Conservation (phyloP, 305 asterid genomes). For the Fraxinus ornus region DNA sequence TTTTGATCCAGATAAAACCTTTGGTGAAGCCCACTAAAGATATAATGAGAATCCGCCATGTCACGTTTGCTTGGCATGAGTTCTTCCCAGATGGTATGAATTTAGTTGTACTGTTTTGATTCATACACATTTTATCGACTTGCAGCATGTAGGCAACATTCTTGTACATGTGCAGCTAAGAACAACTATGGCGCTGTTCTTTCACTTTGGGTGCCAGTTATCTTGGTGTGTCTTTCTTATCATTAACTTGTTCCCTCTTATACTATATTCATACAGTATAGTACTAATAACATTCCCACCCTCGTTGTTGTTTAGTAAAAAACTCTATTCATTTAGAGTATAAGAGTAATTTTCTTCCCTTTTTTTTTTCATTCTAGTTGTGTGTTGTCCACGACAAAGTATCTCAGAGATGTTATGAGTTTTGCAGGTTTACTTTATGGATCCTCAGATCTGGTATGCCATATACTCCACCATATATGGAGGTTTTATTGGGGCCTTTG, state of each 20-base stretch:
- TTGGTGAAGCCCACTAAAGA: conserved; percentile 82
- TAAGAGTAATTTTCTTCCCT: background rate
- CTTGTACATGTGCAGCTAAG: conserved; percentile 56
- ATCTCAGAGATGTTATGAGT: conserved; percentile 25
- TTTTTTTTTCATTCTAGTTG: conserved; percentile 3
- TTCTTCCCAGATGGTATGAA: conserved; percentile 83
- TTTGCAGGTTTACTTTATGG: conserved; percentile 94
- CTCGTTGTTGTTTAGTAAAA: background rate
- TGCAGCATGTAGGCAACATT: conserved; percentile 26
- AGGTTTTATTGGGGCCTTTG: conserved; percentile 92
- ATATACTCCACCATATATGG: conserved; percentile 84
- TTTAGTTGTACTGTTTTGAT: conserved; percentile 10
- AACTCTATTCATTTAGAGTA: background rate
- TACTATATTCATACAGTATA: conserved; percentile 2
- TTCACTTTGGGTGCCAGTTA: conserved; percentile 83
- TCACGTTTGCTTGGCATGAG: conserved; percentile 95
- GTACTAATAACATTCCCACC: background rate
- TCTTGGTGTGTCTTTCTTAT: conserved; percentile 59
- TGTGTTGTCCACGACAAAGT: conserved; percentile 8
- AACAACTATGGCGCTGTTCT: conserved; percentile 67
- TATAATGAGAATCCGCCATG: conserved; percentile 64
- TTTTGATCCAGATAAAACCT: conserved; percentile 75
- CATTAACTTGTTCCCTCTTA: conserved; percentile 20
- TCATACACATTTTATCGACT: conserved; percentile 13
- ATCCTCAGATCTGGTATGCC: conserved; percentile 94